Base-by-base conservation (phyloP, 306 rosid genomes). In the Dalbergia cochinchinensis region DNA sequence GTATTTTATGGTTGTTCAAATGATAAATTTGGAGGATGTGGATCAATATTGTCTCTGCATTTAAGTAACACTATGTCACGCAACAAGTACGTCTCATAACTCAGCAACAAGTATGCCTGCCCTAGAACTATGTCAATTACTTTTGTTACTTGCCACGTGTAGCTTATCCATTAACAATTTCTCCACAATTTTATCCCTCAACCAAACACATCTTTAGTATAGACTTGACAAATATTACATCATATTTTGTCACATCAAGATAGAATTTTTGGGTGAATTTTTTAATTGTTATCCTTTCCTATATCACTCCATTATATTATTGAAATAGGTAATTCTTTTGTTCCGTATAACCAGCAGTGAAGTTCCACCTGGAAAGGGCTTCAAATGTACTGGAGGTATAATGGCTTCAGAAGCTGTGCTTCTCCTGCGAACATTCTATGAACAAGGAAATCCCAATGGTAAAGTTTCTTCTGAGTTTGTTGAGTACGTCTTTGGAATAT, bases 21-120 rank as follows among this genome's bases (percentile, higher is more conserved):
- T 72, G 97, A 95, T 76, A 95, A 93, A 88, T 95, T 95, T 85
- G 99, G 99, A 78, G 99, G 99, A 15, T 95, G 98, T 85, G 99
- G 99, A 80, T 95, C 96, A 70, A 83, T 95, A 84, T 80, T 95
- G 85, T 87, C 98, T 0, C 86, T 93, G 85, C 96, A 95, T 85
- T 83, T 70, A 65, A 80, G 86, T 71, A 80, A 81, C 85, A 31
- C 72, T 26, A 54, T 20, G 51, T 63, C 88, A 55, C 78, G 4
- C 67, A 86, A 51, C 51, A 88, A 87, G 98, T 92, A 70, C 33
- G 78, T 58, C 70, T 84, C 86, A 1, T 69, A 69, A 57, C 78
- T 76, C 55, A 33, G n/a, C 19, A 37, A 58, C 71, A 72, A 44
- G 59, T 69, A 42, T 42, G 4, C 64, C 8, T 53, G 66, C 34